Evolutionary conservation across 768 basidiomycete genomes (phyloP).

Genomic region (Hericium alpestre): DNA sequence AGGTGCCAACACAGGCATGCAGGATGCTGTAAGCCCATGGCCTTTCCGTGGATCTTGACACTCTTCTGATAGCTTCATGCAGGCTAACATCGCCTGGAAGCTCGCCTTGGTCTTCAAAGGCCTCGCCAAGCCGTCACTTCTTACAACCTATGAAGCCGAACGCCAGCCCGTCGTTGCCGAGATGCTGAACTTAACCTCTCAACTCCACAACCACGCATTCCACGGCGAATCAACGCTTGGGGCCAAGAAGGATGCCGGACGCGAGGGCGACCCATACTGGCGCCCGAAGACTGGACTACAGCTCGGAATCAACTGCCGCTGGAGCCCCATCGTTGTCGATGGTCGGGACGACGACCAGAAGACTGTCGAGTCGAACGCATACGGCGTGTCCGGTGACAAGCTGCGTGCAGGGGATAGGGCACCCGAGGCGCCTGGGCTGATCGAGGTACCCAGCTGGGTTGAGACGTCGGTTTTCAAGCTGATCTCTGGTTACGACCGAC

Average conservation of each 20-base stretch:
- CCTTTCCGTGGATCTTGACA: neutral
- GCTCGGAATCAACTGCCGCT: slow-evolving; percentile 45
- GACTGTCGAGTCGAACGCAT: slow-evolving; percentile 12
- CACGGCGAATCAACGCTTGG: slow-evolving; percentile 14
- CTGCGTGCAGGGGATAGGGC: slow-evolving; percentile 35
- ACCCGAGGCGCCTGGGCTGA: slow-evolving; percentile 30
- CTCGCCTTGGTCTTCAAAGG: slow-evolving; percentile 20
- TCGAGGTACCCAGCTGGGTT: slow-evolving; percentile 3
- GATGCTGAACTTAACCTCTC: slow-evolving; percentile 25
- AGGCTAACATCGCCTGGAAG: slow-evolving; percentile 24
- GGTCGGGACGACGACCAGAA: slow-evolving; percentile 7
- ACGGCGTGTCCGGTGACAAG: slow-evolving; percentile 12
- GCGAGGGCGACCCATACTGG: neutral
- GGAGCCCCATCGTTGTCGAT: slow-evolving; percentile 38
- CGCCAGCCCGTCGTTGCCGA: slow-evolving; percentile 20
- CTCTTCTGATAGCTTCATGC: neutral
- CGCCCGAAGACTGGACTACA: slow-evolving; percentile 21
- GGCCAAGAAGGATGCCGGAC: neutral
- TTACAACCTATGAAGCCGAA: slow-evolving; percentile 19
- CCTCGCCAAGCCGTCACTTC: slow-evolving; percentile 15
- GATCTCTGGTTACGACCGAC: slow-evolving; percentile 16
- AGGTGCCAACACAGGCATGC: slow-evolving; percentile 21
- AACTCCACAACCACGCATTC: slow-evolving; percentile 21
- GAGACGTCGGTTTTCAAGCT: slow-evolving; percentile 18
- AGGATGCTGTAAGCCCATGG: slow-evolving; percentile 16